phyloP scores from a whole-genome alignment of 495 filamentous ascomycete genomes.

The Talaromyces thailandensis region DNA sequence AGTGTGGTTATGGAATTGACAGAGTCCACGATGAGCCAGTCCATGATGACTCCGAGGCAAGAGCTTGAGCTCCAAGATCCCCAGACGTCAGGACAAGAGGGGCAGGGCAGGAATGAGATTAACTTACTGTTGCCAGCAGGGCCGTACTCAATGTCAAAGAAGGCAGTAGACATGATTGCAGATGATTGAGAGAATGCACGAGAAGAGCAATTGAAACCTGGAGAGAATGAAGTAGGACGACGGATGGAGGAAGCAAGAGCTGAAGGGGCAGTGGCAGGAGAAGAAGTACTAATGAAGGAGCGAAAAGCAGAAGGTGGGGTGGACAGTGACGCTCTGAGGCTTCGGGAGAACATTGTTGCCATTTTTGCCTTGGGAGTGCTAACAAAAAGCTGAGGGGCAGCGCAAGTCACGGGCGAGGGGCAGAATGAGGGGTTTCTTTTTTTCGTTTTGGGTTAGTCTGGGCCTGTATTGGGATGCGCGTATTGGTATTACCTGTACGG shows the following conservation, averaged over 20 bases:
- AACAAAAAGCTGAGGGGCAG: constrained; percentile 15
- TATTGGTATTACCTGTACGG: not conserved
- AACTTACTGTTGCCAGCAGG: constrained; percentile 55
- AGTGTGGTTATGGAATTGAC: not conserved
- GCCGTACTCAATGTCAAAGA: constrained; percentile 55
- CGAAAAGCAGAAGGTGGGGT: constrained; percentile 30
- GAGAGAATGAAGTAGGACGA: constrained; percentile 28
- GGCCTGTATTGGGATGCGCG: not conserved
- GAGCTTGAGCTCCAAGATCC: not conserved
- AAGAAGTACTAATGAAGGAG: constrained; percentile 8
- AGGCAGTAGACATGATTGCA: constrained; percentile 59
- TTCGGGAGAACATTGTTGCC: constrained; percentile 44
- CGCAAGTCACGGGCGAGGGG: constrained; percentile 6
- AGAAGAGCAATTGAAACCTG: constrained; percentile 27
- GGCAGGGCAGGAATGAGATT: constrained; percentile 10
- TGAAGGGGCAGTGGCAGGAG: constrained; percentile 10
- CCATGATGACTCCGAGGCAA: not conserved
- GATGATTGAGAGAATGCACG: constrained; percentile 56
- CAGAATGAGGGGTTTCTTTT: not conserved
- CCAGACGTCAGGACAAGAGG: not conserved
- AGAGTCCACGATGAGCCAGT: not conserved
- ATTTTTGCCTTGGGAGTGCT: constrained; percentile 7
- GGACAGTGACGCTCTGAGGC: constrained; percentile 31
- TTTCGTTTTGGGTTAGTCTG: not conserved
- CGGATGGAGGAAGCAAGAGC: constrained; percentile 27